Base-by-base conservation (phyloP, 768 basidiomycete species). In the Boletus subcaerulescens region DNA sequence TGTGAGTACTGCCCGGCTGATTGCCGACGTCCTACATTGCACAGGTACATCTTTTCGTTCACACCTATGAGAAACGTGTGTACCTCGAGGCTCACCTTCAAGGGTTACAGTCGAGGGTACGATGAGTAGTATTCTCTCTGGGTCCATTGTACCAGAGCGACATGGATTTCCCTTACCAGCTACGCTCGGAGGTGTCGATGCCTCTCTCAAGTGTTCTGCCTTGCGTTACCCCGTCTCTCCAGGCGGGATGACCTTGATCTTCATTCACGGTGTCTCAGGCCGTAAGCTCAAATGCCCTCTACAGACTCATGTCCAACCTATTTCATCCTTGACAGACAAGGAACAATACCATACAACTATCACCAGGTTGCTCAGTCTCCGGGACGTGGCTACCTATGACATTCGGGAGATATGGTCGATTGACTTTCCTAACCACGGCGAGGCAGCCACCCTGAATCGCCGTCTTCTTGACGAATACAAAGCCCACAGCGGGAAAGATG, bases 351-450 rank as follows among this genome's bases (percentile, higher is more conserved):
- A 71, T 18, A 42, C 56, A 4, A 14, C 56, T 33, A 52, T 71
- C 13, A 44, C 50, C 8, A 56, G 57, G 7, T 22, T 71, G 7
- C 60, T 71, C 38, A 39, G 39, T 31, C 52, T 56, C 45, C 45
- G 45, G 12, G 41, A 54, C 18, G 43, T 17, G 8, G 55, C 59
- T 4, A 50, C 58, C 3, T 66, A 61, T 33, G 57, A 50, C 26
- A 63, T 73, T 18, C 60, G 64, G 3, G 71, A 73, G 43, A 64
- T 74, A 51, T 73, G 71, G 71, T 62, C 67, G 3, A 56, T 74
- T 3, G 72, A 73, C 48, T 62, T 71, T 50, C 74, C 71, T 1
- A 73, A 73, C 48, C 72, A 73, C 32, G 72, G 73, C 6, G 65
- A 74, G 47, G 59, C 73, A 11, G 72, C 72, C 14, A 48, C 51